Evolutionary conservation across 345 rosid genomes (phyloP), one percentile per base, ranked within the genome.

Genomic region (Ceriops zippeliana): DNA sequence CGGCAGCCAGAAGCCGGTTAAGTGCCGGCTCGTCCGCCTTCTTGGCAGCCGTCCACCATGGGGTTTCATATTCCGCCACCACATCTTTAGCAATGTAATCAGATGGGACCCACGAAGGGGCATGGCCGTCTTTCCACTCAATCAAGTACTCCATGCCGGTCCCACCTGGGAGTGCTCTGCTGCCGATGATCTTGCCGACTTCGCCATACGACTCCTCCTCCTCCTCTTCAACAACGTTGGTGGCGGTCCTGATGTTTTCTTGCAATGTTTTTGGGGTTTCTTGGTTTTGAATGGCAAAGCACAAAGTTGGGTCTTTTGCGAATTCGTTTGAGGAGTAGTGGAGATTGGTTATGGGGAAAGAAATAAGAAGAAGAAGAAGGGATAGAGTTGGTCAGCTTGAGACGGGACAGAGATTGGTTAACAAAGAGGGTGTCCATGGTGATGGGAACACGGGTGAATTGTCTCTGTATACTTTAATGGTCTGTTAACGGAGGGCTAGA

Each of bases 11-110:
- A 22, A 93, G 80, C 53, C 67, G 53, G 47, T 70, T 70, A 21
- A 89, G 78, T 15, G 95, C 88, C 62, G 80, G 42, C 0, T 83
- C 85, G 78, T 93, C 97, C 66, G 90, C 93, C 68, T 93, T 93
- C 66, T 89, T 91, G 26, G 98, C 96, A 5, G 95, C 97, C 6
- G 83, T 86, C 97, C 96, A 93, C 97, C 98, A 91, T 0, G 97
- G 96, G 1, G 91, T 77, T 71, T 93, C 97, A 75, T 86, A 91
- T 74, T 91, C 98, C 0, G 96, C 89, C 27, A 93, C 87, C 9
- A 91, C 95, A 64, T 93, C 98, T 5, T 81, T 82, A 51, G 98
- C 97, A 15, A 91, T 83, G 85, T 22, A 86, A 67, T 85, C 83
- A 0, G 90, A 77, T 0, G 88, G 87, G 34, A 93, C 85, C 97